Percentiles rank a stretch among this genome's conserved stretches.
phyloP scores from a whole-genome alignment of 2,329 filamentous ascomycete genomes.

The Alternaria solani region DNA sequence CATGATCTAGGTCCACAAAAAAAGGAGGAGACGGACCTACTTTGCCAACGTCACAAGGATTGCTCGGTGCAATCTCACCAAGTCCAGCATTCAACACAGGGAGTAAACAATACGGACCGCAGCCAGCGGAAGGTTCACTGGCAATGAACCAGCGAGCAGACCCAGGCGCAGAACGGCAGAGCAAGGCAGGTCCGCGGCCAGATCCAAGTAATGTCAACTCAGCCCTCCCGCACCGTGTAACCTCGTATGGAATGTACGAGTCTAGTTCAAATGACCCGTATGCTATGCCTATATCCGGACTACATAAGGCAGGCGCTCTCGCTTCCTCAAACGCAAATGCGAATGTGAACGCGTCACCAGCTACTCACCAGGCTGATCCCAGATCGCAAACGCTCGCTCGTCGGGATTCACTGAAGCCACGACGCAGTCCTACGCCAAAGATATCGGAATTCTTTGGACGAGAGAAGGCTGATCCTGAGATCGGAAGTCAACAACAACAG shows the following conservation, averaged over 20 bases:
- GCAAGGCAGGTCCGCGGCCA: background rate
- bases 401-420: background rate
- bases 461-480: background rate
- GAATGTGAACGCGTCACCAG: background rate
- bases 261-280: background rate
- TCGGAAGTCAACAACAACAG: background rate
- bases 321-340: background rate
- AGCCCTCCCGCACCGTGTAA: background rate
- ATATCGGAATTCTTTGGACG: background rate
- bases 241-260: constrained; percentile 2
- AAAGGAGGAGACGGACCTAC: background rate
- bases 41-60: background rate
- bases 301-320: background rate
- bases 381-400: background rate
- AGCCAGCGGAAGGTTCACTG: background rate
- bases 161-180: background rate
- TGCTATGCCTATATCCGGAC: background rate
- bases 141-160: background rate
- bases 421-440: background rate
- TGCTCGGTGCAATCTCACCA: background rate
- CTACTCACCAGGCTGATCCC: background rate
- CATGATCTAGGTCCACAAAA: background rate
- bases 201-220: background rate
- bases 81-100: background rate
- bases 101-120: too few relatives aligned